A percentile compares a stretch with the other conserved stretches of the same genome.
phyloP scores from a whole-genome alignment of 192 early-diverging fungal species.

The Dimargaris xerosporica region DNA sequence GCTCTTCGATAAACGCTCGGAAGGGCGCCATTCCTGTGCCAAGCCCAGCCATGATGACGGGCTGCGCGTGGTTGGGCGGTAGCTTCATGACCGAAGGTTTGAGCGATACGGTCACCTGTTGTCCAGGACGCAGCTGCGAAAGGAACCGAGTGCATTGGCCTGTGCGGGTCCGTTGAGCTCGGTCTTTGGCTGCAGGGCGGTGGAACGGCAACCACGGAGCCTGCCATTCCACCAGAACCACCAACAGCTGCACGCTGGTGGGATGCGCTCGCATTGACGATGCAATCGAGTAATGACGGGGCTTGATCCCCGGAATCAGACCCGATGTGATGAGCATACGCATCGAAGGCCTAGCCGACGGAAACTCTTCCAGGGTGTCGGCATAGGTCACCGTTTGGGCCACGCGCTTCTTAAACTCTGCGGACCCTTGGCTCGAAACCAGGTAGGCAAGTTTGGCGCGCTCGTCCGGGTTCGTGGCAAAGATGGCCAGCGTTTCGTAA shows the following conservation, averaged over 20 bases:
- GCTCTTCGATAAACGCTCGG: constrained; percentile 93
- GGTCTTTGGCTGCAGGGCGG: background rate
- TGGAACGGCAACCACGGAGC: constrained; percentile 14
- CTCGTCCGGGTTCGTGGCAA: constrained; percentile 51
- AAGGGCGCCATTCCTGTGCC: constrained; percentile 98
- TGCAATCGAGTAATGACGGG: constrained; percentile 96
- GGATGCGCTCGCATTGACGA: constrained; percentile 78
- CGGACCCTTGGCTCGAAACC: constrained; percentile 52
- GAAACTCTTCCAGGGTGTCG: constrained; percentile 74
- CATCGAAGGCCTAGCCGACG: constrained; percentile 59
- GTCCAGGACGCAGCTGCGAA: constrained; percentile 45
- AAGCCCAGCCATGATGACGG: constrained; percentile 92
- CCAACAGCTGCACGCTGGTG: constrained; percentile 74
- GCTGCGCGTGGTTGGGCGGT: constrained; percentile 59
- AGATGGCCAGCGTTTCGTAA: constrained; percentile 64
- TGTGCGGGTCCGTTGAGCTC: constrained; percentile 38
- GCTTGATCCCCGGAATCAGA: constrained; percentile 77
- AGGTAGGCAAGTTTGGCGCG: constrained; percentile 46
- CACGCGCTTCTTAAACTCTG: constrained; percentile 63
- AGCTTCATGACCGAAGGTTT: constrained; percentile 97
- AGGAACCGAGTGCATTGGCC: constrained; percentile 93
- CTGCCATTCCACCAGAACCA: constrained; percentile 86
- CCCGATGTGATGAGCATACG: constrained; percentile 39
- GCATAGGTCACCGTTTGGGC: constrained; percentile 75
- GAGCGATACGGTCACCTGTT: constrained; percentile 66